These are phyloP conservation scores for Lagenaria siceraria DNA, from an alignment of 306 rosid genomes.

Conservation along the genomic window DNA sequence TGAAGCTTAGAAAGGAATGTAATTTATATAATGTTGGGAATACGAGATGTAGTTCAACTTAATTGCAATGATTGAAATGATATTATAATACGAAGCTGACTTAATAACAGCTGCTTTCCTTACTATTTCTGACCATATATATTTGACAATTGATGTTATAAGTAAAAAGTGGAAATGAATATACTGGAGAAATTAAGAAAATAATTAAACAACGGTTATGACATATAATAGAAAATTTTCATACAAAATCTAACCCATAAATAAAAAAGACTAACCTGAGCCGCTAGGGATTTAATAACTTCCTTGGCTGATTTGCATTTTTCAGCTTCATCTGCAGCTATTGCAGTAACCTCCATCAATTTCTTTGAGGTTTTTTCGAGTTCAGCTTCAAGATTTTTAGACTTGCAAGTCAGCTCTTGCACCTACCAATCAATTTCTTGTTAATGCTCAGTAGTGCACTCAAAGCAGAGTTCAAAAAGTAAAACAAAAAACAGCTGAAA, in stretches of 20 bases:
- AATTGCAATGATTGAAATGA: background rate
- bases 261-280: conserved; percentile 50
- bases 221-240: background rate
- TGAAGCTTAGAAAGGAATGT: background rate
- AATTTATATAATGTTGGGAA: background rate
- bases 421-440: conserved; percentile 35
- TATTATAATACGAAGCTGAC: background rate
- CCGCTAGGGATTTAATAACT: conserved; percentile 70
- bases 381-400: conserved; percentile 68
- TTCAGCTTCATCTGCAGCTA: conserved; percentile 80
- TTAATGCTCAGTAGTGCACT: background rate
- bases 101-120: background rate
- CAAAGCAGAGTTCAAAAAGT: background rate
- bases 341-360: conserved; percentile 58
- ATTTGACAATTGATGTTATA: background rate
- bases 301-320: conserved; percentile 89
- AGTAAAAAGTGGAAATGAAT: background rate
- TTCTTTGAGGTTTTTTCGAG: conserved; percentile 59
- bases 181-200: background rate
- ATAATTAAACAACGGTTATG: background rate
- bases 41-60: background rate
- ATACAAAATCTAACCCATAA: conserved; percentile 4
- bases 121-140: background rate
- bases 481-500: background rate
- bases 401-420: conserved; percentile 58